Percentiles rank a stretch among this genome's conserved stretches.
Evolutionary conservation across 1,284 basidiomycete genomes (phyloP).

Genomic region (Limonomyces culmigenus): DNA sequence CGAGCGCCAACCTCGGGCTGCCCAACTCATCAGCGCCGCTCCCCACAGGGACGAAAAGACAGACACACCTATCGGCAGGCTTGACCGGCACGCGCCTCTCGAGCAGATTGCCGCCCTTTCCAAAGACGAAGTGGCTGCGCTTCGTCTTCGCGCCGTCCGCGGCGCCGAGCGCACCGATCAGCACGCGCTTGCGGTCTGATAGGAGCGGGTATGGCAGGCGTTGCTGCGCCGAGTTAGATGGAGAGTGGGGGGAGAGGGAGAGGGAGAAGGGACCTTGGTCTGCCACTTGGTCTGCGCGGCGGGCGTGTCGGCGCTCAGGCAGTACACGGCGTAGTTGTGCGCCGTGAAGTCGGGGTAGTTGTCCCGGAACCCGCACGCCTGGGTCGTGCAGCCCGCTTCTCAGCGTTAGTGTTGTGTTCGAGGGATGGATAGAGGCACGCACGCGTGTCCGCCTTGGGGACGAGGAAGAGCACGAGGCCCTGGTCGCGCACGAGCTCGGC

Average conservation of each 20-base stretch:
- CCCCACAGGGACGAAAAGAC: constrained; percentile 1
- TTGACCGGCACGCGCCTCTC: constrained; percentile 75
- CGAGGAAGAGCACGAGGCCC: constrained; percentile 71
- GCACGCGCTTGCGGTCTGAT: constrained; percentile 68
- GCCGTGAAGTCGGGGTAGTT: constrained; percentile 57
- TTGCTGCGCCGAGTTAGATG: constrained; percentile 30
- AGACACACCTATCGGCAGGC: constrained; percentile 63
- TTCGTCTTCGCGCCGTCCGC: constrained; percentile 69
- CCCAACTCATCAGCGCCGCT: constrained; percentile 1
- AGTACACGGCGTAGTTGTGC: constrained; percentile 64
- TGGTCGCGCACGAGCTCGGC: constrained; percentile 42
- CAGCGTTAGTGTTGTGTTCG: neutral
- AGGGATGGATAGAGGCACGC: too few relatives aligned
- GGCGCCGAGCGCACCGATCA: constrained; percentile 75
- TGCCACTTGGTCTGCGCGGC: constrained; percentile 72
- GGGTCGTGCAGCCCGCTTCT: constrained; percentile 72
- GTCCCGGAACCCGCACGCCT: constrained; percentile 84
- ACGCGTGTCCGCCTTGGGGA: constrained; percentile 79
- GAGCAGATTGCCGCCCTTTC: constrained; percentile 72
- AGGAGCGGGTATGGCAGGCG: constrained; percentile 72
- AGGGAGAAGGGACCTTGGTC: constrained; percentile 39
- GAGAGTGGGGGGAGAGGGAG: constrained; percentile 4
- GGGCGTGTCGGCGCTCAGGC: constrained; percentile 73
- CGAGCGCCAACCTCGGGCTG: constrained; percentile 22
- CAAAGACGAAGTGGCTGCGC: constrained; percentile 83